These are phyloP conservation scores for Alopecurus myosuroides DNA, from an alignment of 176 grass and related monocot species.

Conservation along the genomic window DNA sequence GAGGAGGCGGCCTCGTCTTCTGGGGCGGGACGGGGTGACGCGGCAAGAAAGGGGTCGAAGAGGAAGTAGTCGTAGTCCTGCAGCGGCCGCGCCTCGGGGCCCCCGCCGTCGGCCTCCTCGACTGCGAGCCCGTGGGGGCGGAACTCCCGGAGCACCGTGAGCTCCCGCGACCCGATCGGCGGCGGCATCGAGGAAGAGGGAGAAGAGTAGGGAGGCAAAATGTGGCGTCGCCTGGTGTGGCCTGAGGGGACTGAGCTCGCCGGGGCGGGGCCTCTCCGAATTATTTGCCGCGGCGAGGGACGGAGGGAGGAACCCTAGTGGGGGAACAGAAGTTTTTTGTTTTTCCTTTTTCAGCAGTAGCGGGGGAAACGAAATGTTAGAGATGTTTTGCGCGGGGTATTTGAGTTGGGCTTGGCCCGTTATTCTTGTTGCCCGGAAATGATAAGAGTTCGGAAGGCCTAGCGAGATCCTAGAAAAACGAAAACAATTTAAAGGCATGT, in stretches of 20 bases:
- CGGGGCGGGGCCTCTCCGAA: background rate
- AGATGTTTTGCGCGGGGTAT: background rate
- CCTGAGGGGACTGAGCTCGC: background rate
- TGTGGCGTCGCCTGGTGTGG: background rate
- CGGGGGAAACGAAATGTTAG: background rate
- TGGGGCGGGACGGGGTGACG: conserved; percentile 24
- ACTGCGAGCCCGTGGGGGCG: conserved; percentile 58
- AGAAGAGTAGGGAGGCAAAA: background rate
- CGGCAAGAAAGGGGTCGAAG: conserved; percentile 57
- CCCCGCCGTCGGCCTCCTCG: conserved; percentile 67
- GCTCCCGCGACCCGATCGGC: conserved; percentile 47
- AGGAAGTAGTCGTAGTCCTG: conserved; percentile 74
- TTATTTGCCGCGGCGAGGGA: conserved; percentile 7
- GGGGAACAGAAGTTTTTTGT: background rate
- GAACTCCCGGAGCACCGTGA: conserved; percentile 84
- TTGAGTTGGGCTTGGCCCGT: background rate
- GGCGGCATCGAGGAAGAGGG: background rate
- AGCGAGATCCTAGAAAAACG: no score
- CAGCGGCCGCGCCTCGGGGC: conserved; percentile 31
- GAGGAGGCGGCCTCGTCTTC: conserved; percentile 19
- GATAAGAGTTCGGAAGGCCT: no score
- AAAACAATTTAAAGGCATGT: no score
- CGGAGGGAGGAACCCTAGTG: conserved; percentile 20
- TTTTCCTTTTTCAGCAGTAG: background rate
- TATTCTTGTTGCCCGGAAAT: background rate